Evolutionary conservation across 345 rosid species (phyloP), one percentile per base, ranked within the genome.

Genomic region (Carallia pectinifolia): DNA sequence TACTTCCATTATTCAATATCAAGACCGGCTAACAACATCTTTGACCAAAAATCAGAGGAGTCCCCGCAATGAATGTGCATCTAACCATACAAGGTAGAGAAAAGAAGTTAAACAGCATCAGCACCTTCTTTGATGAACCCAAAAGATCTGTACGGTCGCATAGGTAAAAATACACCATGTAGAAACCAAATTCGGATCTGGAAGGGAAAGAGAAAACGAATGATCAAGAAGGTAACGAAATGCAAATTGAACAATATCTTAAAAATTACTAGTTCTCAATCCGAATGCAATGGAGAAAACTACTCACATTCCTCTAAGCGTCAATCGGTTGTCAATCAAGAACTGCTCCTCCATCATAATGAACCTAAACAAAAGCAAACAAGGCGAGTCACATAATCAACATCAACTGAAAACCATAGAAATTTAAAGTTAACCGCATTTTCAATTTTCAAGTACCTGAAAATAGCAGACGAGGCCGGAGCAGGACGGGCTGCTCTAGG

Each of bases 91-190:
- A 37, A 40, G 71, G 40, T 18, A 69, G 9, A 3, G 53, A 27
- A 12, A 61, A 16, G n/a, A 56, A 67, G 58, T 70, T 64, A 74
- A 23, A 59, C 56, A 67, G 44, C 50, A 44, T 44, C 48, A 58
- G 64, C 64, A 95, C 99, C 99, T 95, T 95, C 71, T 77, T 86
- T 5, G 97, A 80, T 17, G 97, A 81, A 58, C 71, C 83, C 80
- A 95, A 87, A 65, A 90, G 52, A 85, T 95, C 92, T 18, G 96
- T 92, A 13, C 99, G 97, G 70, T 95, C 99, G 47, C 99, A 95
- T 52, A 95, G 7, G 80, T 84, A 95, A 76, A 81, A 89, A 72
- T 92, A 95, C 0, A 70, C 82, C 74, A 92, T 71, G 81, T 89
- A 89, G 33, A 55, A 71, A 55, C 85, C 85, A 47, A 90, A 88